These are phyloP conservation scores for Arabidopsis hybrid DNA, from an alignment of 441 rosid genomes.

Conservation along the genomic window DNA sequence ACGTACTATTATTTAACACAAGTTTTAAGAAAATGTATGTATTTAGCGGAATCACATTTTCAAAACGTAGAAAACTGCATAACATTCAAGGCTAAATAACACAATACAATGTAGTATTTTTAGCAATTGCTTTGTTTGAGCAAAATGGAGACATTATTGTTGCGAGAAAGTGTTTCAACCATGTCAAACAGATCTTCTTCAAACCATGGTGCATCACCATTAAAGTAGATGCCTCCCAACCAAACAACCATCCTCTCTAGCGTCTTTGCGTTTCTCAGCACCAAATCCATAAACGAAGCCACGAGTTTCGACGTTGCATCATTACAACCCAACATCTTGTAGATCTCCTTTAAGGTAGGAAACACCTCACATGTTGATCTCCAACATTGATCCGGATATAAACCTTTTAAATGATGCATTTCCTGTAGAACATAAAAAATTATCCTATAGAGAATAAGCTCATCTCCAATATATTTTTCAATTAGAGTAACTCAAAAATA, in stretches of 20 bases:
- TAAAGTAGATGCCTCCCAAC: not conserved
- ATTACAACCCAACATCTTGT: not conserved
- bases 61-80: no score
- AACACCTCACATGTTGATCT: not conserved
- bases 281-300: not conserved
- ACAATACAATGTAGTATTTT: not conserved
- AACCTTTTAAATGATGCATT: not conserved
- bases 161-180: not conserved
- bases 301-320: not conserved
- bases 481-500: no score
- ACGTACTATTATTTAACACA: no score
- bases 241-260: not conserved
- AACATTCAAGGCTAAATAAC: no score
- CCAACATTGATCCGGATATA: not conserved
- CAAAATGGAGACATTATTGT: not conserved
- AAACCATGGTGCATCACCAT: not conserved
- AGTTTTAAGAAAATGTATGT: no score
- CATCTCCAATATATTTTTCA: no score
- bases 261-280: constrained; percentile 3
- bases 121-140: not conserved
- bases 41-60: no score
- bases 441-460: not conserved
- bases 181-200: not conserved
- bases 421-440: constrained; percentile 4
- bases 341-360: constrained; percentile 2